A percentile compares a stretch with the other conserved stretches of the same genome.
These are phyloP conservation scores for Remersonia thermophila DNA, from an alignment of 2,329 filamentous ascomycete genomes.

Conservation along the genomic window DNA sequence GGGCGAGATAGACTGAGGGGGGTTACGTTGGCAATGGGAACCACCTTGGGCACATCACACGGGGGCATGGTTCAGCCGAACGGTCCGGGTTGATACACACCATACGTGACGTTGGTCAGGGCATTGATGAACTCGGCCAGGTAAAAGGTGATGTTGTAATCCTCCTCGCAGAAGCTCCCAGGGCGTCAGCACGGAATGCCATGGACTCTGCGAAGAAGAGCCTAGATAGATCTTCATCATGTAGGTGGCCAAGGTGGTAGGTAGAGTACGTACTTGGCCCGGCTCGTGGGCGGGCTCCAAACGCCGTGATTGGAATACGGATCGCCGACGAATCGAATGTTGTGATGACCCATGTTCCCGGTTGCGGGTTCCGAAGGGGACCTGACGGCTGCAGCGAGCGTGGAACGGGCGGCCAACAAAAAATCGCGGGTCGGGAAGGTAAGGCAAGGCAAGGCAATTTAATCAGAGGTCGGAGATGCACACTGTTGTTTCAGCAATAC, in stretches of 20 bases:
- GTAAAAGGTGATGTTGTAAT: slow-evolving; percentile 40
- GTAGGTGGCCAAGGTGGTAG: not conserved
- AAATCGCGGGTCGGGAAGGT: too few relatives aligned
- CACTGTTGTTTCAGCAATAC: too few relatives aligned
- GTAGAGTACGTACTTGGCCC: slow-evolving; percentile 19
- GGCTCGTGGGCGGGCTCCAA: slow-evolving; percentile 22
- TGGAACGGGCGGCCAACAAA: too few relatives aligned
- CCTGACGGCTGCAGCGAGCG: too few relatives aligned
- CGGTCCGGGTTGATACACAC: slow-evolving; percentile 20
- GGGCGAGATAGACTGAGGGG: slow-evolving; percentile 28
- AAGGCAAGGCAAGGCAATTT: too few relatives aligned
- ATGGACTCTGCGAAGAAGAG: not conserved
- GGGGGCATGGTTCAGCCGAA: not conserved
- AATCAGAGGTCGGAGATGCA: too few relatives aligned
- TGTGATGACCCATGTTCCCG: slow-evolving; percentile 20
- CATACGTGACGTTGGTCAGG: slow-evolving; percentile 36
- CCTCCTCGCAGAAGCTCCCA: slow-evolving; percentile 29
- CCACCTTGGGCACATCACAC: not conserved
- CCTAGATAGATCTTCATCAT: not conserved
- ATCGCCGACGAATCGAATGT: slow-evolving; percentile 19
- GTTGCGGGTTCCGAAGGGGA: too few relatives aligned
- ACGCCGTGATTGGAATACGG: slow-evolving; percentile 14
- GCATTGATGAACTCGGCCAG: slow-evolving; percentile 43
- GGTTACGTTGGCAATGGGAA: not conserved
- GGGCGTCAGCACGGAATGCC: not conserved